Evolutionary conservation across 139 green algal species (phyloP).

Genomic region (Chlorella ohadii): DNA sequence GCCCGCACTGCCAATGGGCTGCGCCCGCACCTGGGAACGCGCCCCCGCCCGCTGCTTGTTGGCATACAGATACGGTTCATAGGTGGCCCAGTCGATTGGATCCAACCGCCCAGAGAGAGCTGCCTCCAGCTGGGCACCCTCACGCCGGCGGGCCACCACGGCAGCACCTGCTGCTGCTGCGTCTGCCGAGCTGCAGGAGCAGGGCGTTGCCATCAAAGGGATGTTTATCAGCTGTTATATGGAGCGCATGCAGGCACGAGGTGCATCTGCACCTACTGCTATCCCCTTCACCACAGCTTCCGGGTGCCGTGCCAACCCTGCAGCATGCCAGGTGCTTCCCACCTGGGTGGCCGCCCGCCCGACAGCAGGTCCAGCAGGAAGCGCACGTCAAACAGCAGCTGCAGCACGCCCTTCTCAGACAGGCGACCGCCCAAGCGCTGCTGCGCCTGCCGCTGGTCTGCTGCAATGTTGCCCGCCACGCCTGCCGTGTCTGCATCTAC

Average conservation of each 20-base stretch:
- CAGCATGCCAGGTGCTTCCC: no score
- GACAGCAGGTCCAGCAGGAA: conserved; percentile 80
- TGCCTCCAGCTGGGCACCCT: conserved; percentile 51
- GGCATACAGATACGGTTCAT: conserved; percentile 91
- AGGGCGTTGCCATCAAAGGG: no score
- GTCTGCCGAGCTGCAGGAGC: not conserved
- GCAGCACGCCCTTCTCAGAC: conserved; percentile 88
- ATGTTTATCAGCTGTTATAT: no score
- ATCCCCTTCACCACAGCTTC: no score
- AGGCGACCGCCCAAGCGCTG: conserved; percentile 26
- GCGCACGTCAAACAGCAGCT: conserved; percentile 92
- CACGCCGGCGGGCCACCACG: conserved; percentile 41
- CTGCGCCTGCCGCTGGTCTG: not conserved
- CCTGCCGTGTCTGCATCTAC: not conserved
- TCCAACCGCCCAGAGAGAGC: conserved; percentile 79
- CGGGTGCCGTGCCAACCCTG: no score
- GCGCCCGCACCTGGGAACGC: conserved; percentile 21
- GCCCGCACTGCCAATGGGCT: no score
- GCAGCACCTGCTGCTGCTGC: conserved; percentile 11
- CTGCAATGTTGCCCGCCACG: no score
- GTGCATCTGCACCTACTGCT: no score
- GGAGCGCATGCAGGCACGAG: no score
- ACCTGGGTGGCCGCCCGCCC: not conserved
- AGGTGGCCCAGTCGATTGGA: conserved; percentile 99
- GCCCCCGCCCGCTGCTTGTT: conserved; percentile 72